Base-by-base conservation (phyloP, 345 rosid genomes). In the Acer negundo region DNA sequence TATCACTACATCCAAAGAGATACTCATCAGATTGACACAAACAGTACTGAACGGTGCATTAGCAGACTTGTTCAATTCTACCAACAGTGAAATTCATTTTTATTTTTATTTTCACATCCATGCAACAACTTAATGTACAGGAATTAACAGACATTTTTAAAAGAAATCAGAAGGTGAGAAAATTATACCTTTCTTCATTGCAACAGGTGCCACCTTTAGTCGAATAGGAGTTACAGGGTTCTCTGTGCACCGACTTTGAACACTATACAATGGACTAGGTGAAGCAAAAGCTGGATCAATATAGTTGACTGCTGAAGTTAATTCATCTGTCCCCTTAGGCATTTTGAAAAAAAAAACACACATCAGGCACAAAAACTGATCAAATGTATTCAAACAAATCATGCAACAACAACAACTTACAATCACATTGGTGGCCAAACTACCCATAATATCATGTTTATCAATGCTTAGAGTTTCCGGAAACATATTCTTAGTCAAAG, bases 201-300 rank as follows among this genome's bases (percentile, higher is more conserved):
- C 0, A 23, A 81, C 56, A 46, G 74, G 15, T 24, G 61, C 65
- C 73, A 71, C 73, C 69, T 79, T 77, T 72, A 80, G 58, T 3
- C 53, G 7, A 80, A 86, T 78, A 55, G 87, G 71, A 66, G 85
- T 42, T 3, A 83, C 59, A 35, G 93, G 82, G 76, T 84, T 84
- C 19, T 81, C 0, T 40, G 75, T 5, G 83, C 99, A 96, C 70
- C 67, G 90, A n/a, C 76, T 40, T 80, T 86, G 97, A 82, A 94
- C 67, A 64, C 62, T 75, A 80, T 91, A 94, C 42, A 94, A 67
- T 47, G 98, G 85, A 81, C 77, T 80, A 66, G 16, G 16, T 8
- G 88, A 83, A 75, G 55, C 38, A 70, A 94, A 80, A 77, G 90
- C 97, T 63, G 97, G 85, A 46, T 96, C 99, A 65, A 93, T 77